Percentiles rank a stretch among this genome's conserved stretches.
Evolutionary conservation across 2,329 filamentous ascomycete species (phyloP).

Genomic region (Blumeriella jaapii): DNA sequence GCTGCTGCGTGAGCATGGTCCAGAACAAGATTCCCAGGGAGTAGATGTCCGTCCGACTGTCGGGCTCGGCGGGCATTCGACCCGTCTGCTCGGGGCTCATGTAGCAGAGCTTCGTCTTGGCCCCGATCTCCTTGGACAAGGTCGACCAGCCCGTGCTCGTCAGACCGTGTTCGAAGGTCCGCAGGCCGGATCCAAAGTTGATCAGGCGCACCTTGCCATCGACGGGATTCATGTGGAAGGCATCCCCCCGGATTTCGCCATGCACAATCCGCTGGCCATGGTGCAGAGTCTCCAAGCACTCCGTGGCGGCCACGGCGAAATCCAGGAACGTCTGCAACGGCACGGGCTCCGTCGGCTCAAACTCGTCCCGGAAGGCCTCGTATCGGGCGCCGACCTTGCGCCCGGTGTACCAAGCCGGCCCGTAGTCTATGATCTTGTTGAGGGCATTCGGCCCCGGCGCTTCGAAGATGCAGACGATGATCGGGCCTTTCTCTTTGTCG

Average conservation of each 20-base stretch:
- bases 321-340: conserved; percentile 70
- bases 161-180: conserved; percentile 84
- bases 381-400: conserved; percentile 38
- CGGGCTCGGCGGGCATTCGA: conserved; percentile 82
- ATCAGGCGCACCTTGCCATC: conserved; percentile 64
- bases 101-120: conserved; percentile 80
- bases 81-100: conserved; percentile 94
- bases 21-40: conserved; percentile 83
- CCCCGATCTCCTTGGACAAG: conserved; percentile 71
- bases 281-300: conserved; percentile 84
- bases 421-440: conserved; percentile 59
- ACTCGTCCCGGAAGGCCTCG: conserved; percentile 25
- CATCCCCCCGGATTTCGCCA: conserved; percentile 81
- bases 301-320: conserved; percentile 78
- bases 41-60: conserved; percentile 88
- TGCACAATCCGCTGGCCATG: conserved; percentile 79
- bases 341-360: conserved; percentile 45
- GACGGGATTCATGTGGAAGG: conserved; percentile 74
- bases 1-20: conserved; percentile 67
- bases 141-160: conserved; percentile 77
- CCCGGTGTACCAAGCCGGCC: conserved; percentile 58
- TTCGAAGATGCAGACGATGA: conserved; percentile 74
- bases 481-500: conserved; percentile 56
- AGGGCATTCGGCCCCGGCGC: conserved; percentile 66
- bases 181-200: conserved; percentile 75